These are phyloP conservation scores for Umbelopsis sp. DNA, from an alignment of 192 early-diverging fungal genomes.

Conservation along the genomic window DNA sequence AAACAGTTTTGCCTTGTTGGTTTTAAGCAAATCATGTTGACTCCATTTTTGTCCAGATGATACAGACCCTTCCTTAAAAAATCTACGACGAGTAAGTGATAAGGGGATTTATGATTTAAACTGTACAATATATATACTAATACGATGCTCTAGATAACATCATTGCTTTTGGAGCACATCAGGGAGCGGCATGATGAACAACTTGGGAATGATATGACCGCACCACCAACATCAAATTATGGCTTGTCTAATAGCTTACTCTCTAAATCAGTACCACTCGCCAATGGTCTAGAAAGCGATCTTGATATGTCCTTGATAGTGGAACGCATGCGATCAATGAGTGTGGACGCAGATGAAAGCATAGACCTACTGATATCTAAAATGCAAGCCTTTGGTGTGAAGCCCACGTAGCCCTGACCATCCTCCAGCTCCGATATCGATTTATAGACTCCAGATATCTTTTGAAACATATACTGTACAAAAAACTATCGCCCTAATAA, in stretches of 20 bases:
- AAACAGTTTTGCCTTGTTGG: neutral
- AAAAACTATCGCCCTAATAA: neutral
- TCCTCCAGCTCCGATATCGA: neutral
- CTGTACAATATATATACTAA: neutral
- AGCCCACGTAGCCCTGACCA: neutral
- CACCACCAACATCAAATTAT: neutral
- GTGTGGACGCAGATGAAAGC: neutral
- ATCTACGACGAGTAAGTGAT: neutral
- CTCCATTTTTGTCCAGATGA: neutral
- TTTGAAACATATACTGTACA: neutral
- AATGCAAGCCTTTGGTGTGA: constrained; percentile 13
- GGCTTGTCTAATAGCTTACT: constrained; percentile 5
- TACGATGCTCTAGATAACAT: neutral
- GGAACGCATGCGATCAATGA: constrained; percentile 10
- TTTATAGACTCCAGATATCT: neutral
- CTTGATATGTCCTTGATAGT: neutral
- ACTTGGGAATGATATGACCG: neutral
- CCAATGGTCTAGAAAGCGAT: constrained; percentile 3
- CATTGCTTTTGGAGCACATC: constrained; percentile 8
- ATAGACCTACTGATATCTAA: constrained; percentile 2
- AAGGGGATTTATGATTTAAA: neutral
- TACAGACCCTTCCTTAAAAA: neutral
- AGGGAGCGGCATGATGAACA: neutral
- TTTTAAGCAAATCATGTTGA: neutral
- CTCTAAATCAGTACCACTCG: neutral